Percentiles rank a stretch among this genome's conserved stretches.
Evolutionary conservation across 2,329 filamentous ascomycete species (phyloP).

Genomic region (Penicillium sclerotigenum): DNA sequence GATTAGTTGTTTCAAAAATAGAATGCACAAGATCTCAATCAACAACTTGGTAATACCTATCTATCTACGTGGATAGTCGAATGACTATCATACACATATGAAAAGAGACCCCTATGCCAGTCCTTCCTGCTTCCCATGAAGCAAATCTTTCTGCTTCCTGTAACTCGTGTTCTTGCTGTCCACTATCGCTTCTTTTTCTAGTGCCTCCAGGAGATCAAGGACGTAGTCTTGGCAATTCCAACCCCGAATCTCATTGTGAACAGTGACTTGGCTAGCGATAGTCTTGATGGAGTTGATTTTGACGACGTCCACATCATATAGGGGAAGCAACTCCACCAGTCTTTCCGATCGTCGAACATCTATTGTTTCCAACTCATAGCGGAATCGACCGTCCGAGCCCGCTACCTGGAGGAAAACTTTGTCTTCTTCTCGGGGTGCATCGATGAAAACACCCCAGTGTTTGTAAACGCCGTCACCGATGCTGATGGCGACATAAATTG

Average conservation of each 20-base stretch:
- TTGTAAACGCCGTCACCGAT: background rate
- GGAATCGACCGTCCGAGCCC: background rate
- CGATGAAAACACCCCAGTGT: background rate
- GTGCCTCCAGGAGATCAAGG: conserved; percentile 22
- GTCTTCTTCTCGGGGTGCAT: background rate
- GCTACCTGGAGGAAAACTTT: background rate
- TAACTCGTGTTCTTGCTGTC: conserved; percentile 1
- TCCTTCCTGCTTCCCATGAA: conserved; percentile 11
- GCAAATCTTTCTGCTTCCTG: conserved; percentile 1
- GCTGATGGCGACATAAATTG: background rate
- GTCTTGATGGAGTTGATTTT: conserved; percentile 13
- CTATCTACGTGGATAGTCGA: background rate
- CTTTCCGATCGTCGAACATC: background rate
- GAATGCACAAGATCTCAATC: background rate
- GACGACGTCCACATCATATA: conserved; percentile 6
- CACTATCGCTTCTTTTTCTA: conserved; percentile 17
- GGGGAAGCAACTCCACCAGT: conserved; percentile 3
- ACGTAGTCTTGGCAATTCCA: conserved; percentile 30
- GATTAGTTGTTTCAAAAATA: background rate
- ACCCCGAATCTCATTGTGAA: conserved; percentile 22
- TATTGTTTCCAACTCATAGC: background rate
- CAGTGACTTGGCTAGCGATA: conserved; percentile 12
- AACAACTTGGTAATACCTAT: background rate
- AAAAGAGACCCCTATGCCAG: background rate
- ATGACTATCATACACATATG: background rate